Evolutionary conservation across 331 rosid genomes (phyloP).

Genomic region (Cydonia oblonga): DNA sequence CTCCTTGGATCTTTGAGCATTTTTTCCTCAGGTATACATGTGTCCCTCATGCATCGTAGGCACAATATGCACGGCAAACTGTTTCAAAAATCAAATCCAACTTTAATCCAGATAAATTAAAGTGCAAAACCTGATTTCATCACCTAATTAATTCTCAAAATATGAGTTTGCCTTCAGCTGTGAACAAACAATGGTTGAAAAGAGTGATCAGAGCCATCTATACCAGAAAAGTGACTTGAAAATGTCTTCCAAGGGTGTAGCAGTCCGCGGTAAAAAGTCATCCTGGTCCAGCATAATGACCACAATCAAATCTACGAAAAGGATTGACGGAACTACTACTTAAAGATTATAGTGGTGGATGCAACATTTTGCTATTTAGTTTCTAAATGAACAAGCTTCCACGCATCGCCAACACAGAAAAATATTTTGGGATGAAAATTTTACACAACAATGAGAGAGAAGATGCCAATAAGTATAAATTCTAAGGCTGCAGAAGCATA

Average conservation of each 20-base stretch:
- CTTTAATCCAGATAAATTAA: background rate
- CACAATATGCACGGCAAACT: conserved; percentile 88
- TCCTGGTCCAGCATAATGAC: conserved; percentile 42
- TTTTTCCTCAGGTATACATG: conserved; percentile 72
- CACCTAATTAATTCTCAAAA: background rate
- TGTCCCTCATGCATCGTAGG: conserved; percentile 72
- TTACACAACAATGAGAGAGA: background rate
- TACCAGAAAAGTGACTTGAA: conserved; percentile 96
- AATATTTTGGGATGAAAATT: background rate
- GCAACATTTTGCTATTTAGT: background rate
- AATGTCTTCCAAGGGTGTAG: conserved; percentile 95
- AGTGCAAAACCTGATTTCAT: background rate
- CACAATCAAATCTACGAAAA: conserved; percentile 11
- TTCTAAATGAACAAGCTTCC: background rate
- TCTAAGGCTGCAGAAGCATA: background rate
- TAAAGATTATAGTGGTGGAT: background rate
- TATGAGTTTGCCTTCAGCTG: background rate
- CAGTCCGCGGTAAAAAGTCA: conserved; percentile 93
- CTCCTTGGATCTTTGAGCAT: conserved; percentile 92
- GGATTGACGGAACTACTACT: background rate
- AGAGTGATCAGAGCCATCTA: background rate
- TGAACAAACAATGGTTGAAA: background rate
- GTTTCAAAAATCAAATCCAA: conserved; percentile 10
- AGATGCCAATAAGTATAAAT: background rate
- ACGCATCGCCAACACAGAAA: conserved; percentile 1